Conservation (phyloP, 495 filamentous ascomycete genomes). For the Hyphodiscus hymeniophilus region DNA sequence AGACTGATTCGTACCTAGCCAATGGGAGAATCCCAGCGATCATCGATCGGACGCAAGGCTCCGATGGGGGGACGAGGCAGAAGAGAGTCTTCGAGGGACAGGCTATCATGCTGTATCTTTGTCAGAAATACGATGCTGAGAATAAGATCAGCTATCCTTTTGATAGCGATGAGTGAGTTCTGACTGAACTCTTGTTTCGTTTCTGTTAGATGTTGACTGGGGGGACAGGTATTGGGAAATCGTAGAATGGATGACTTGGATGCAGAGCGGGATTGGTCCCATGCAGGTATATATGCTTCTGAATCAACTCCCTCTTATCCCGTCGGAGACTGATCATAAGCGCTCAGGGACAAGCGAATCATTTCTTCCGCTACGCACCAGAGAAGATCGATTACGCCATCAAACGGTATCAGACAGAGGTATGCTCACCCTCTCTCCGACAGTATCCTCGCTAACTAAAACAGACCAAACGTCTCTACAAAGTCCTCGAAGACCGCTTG, state of each 20-base stretch:
- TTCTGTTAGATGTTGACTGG: not conserved
- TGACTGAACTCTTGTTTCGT: not conserved
- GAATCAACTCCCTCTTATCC: not conserved
- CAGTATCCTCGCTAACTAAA: not conserved
- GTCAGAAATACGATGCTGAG: conserved; percentile 67
- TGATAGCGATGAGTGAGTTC: conserved; percentile 15
- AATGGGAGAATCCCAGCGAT: conserved; percentile 90
- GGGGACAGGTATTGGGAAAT: conserved; percentile 51
- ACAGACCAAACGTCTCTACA: conserved; percentile 62
- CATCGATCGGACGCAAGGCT: conserved; percentile 51
- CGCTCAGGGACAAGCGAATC: conserved; percentile 64
- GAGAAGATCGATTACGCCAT: conserved; percentile 82
- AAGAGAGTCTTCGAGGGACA: conserved; percentile 66
- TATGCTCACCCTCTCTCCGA: no score
- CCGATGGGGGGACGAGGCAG: conserved; percentile 59
- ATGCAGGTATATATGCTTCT: conserved; percentile 68
- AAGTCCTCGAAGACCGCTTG: conserved; percentile 65
- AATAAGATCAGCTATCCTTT: conserved; percentile 72
- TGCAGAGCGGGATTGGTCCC: conserved; percentile 72
- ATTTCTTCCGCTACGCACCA: conserved; percentile 81
- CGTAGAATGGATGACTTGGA: conserved; percentile 67
- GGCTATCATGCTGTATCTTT: conserved; percentile 78
- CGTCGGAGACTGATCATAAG: not conserved
- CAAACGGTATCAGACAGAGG: conserved; percentile 75
- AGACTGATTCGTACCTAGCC: conserved; percentile 22